Conservation (phyloP, 768 basidiomycete species). For the Auriscalpium microsporum region DNA sequence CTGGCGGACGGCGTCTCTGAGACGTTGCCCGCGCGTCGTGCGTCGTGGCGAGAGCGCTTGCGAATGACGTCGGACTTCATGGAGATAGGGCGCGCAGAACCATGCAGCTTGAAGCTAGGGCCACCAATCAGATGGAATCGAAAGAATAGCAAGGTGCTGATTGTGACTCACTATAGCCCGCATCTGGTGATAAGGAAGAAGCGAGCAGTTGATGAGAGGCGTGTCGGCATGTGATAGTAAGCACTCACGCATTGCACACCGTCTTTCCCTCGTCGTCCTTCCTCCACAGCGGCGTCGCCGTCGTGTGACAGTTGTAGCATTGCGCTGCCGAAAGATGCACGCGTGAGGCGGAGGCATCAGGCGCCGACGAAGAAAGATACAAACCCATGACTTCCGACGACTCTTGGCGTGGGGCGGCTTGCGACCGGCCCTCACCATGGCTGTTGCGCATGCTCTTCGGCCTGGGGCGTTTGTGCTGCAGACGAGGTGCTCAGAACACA, state of each 20-base stretch:
- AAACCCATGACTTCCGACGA: conserved; percentile 66
- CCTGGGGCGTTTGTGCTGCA: conserved; percentile 77
- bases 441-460: conserved; percentile 81
- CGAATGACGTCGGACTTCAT: conserved; percentile 91
- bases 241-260: conserved; percentile 78
- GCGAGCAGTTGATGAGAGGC: conserved; percentile 3
- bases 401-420: conserved; percentile 57
- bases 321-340: conserved; percentile 40
- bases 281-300: conserved; percentile 82
- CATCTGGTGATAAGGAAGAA: conserved; percentile 38
- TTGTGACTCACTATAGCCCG: conserved; percentile 55
- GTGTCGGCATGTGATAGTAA: background rate
- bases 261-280: conserved; percentile 90
- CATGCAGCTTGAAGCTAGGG: conserved; percentile 68
- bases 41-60: conserved; percentile 78
- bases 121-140: conserved; percentile 3
- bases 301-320: conserved; percentile 87
- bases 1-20: conserved; percentile 70
- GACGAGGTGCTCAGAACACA: background rate
- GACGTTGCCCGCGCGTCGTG: conserved; percentile 41
- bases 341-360: conserved; percentile 16
- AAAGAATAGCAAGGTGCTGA: background rate
- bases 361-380: conserved; percentile 21
- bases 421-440: conserved; percentile 63
- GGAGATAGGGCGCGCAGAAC: conserved; percentile 76